These are phyloP conservation scores for Phytophthora cajani DNA, from an alignment of 352 stramenopile species.

Conservation along the genomic window DNA sequence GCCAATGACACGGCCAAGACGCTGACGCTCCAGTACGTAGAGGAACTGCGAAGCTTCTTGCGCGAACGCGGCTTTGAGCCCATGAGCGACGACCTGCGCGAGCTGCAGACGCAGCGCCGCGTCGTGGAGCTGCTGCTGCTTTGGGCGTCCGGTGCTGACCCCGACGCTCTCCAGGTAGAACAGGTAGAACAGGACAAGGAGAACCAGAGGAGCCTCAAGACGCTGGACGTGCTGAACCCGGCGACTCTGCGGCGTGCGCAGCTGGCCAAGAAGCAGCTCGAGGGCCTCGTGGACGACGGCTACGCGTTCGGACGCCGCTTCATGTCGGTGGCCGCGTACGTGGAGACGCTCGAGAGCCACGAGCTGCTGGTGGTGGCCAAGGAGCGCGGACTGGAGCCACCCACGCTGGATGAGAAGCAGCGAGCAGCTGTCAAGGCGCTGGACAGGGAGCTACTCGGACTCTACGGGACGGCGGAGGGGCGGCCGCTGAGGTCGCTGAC, in stretches of 20 bases:
- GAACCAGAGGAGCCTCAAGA: constrained; percentile 14
- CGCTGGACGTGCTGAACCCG: constrained; percentile 21
- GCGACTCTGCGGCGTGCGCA: constrained; percentile 30
- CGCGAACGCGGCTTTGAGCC: constrained; percentile 43
- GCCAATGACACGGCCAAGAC: neutral
- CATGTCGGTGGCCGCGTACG: constrained; percentile 56
- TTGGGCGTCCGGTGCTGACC: constrained; percentile 22
- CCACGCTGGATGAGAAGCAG: constrained; percentile 43
- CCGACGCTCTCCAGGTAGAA: neutral
- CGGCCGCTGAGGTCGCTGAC: constrained; percentile 64
- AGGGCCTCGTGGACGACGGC: constrained; percentile 50
- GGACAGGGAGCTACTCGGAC: constrained; percentile 58
- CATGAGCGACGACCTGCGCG: constrained; percentile 30
- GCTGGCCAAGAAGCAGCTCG: constrained; percentile 53
- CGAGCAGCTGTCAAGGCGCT: constrained; percentile 48
- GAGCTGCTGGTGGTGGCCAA: constrained; percentile 51
- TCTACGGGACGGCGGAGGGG: constrained; percentile 54
- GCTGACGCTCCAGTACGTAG: constrained; percentile 37
- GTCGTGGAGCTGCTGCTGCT: constrained; percentile 54
- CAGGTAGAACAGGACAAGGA: constrained; percentile 9
- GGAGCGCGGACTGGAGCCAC: constrained; percentile 32
- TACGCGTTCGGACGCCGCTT: constrained; percentile 78
- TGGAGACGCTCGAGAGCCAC: constrained; percentile 52
- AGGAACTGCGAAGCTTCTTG: constrained; percentile 46
- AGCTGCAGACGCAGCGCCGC: constrained; percentile 50